Evolutionary conservation across 108 stramenopile species (phyloP).

Genomic region (Nitzschia sp.): DNA sequence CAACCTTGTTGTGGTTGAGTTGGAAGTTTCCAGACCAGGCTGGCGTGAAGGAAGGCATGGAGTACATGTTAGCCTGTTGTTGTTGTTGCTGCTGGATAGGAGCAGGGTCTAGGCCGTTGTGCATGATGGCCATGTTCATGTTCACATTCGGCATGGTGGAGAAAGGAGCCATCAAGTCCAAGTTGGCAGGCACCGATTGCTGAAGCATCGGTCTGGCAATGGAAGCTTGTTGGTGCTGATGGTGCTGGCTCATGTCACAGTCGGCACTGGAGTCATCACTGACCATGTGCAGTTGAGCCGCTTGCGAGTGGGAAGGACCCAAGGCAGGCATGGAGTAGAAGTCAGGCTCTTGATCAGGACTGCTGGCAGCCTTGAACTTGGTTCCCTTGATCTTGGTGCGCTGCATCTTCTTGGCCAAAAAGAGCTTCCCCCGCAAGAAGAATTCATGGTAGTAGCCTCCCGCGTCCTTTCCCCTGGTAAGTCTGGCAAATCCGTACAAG

Average conservation of each 20-base stretch:
- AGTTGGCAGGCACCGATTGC: too few relatives aligned
- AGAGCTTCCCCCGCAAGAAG: conserved; percentile 59
- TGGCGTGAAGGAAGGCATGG: too few relatives aligned
- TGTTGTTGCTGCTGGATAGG: too few relatives aligned
- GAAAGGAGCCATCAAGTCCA: too few relatives aligned
- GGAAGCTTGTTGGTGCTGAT: neutral
- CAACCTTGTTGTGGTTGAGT: neutral
- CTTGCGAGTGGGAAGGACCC: neutral
- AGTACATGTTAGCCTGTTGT: too few relatives aligned
- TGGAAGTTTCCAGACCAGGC: too few relatives aligned
- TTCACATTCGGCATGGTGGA: too few relatives aligned
- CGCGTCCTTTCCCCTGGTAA: conserved; percentile 40
- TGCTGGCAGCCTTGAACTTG: conserved; percentile 56
- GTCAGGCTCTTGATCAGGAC: conserved; percentile 63
- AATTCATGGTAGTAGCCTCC: conserved; percentile 45
- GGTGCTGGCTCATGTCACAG: neutral
- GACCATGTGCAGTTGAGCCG: neutral
- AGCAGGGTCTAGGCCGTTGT: too few relatives aligned
- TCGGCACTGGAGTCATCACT: conserved; percentile 16
- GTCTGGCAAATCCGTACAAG: conserved; percentile 64
- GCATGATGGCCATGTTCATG: too few relatives aligned
- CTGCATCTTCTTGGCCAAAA: conserved; percentile 45
- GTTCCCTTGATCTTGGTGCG: conserved; percentile 80
- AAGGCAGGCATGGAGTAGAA: conserved; percentile 53
- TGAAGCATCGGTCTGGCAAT: too few relatives aligned